These are phyloP conservation scores for Macrophomina pseudophaseolina DNA, from an alignment of 2,329 filamentous ascomycete genomes.

Conservation along the genomic window DNA sequence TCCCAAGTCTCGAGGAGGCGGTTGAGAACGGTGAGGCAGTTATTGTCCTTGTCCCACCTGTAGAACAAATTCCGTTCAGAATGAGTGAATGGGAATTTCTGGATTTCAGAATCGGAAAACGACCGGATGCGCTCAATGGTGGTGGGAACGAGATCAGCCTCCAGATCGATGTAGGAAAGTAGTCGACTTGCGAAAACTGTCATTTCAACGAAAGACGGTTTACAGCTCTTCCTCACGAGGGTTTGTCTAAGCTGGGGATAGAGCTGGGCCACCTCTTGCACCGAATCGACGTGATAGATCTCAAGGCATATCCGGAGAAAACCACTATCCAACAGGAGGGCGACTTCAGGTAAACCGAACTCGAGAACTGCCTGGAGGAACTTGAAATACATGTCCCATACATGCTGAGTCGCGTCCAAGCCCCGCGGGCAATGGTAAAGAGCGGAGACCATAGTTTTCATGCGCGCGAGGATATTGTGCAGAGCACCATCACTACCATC, in stretches of 20 bases:
- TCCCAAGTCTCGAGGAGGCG: constrained; percentile 44
- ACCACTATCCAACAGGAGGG: constrained; percentile 13
- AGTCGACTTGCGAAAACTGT: background rate
- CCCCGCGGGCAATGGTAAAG: constrained; percentile 14
- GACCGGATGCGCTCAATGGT: constrained; percentile 32
- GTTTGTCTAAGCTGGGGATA: constrained; percentile 31
- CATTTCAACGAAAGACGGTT: constrained; percentile 23
- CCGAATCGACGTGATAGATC: background rate
- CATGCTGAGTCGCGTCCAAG: constrained; percentile 1
- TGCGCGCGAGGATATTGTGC: background rate
- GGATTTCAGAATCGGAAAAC: constrained; percentile 32
- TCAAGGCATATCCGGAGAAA: constrained; percentile 19
- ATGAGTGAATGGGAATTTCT: constrained; percentile 38
- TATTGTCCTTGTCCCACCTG: constrained; percentile 38
- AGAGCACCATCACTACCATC: constrained; percentile 5
- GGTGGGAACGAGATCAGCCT: constrained; percentile 27
- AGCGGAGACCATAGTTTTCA: background rate
- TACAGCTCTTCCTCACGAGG: constrained; percentile 32
- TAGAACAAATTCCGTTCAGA: constrained; percentile 34
- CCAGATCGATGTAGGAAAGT: constrained; percentile 33
- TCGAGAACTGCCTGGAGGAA: constrained; percentile 3
- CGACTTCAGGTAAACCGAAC: constrained; percentile 7
- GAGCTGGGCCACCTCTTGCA: background rate
- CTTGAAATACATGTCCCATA: constrained; percentile 25
- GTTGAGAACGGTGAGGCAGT: constrained; percentile 40